Conservation (phyloP, 257 asterid species). For the Ajuga chamaepitys region DNA sequence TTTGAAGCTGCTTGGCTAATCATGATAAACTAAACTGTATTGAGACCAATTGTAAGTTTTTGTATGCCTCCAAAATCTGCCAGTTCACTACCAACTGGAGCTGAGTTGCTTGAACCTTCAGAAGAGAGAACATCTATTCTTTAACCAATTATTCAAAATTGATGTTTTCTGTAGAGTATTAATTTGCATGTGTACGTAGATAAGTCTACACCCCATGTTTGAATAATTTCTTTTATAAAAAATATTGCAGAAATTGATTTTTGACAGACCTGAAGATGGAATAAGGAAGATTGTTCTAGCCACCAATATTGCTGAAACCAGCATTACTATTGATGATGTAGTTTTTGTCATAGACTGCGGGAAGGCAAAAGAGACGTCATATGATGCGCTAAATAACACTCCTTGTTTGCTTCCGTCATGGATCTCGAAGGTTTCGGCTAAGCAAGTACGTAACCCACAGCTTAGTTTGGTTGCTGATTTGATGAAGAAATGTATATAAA, state of each 20-base stretch:
- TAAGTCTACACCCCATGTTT: not conserved
- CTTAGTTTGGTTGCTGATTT: conserved; percentile 6
- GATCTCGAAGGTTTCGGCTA: conserved; percentile 91
- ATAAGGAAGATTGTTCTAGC: conserved; percentile 81
- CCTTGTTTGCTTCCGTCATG: conserved; percentile 96
- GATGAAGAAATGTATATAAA: not conserved
- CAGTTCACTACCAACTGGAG: not conserved
- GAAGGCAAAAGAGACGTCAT: conserved; percentile 90
- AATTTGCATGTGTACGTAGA: not conserved
- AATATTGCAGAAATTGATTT: conserved; percentile 67
- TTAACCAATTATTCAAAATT: too few relatives aligned
- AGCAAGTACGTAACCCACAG: conserved; percentile 48
- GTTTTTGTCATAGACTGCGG: conserved; percentile 91
- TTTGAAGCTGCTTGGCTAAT: not conserved
- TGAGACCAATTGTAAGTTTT: conserved; percentile 6
- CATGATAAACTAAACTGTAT: not conserved
- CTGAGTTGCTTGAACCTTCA: conserved; percentile 11
- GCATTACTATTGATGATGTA: conserved; percentile 86
- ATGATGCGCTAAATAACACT: conserved; percentile 92
- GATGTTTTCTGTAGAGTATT: too few relatives aligned
- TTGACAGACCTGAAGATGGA: conserved; percentile 74
- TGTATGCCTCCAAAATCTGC: not conserved
- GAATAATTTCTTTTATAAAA: conserved; percentile 20
- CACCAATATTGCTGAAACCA: conserved; percentile 96
- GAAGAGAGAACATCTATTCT: not conserved